Evolutionary conservation across 1,284 basidiomycete genomes (phyloP).

Genomic region (Trametes hirsuta): DNA sequence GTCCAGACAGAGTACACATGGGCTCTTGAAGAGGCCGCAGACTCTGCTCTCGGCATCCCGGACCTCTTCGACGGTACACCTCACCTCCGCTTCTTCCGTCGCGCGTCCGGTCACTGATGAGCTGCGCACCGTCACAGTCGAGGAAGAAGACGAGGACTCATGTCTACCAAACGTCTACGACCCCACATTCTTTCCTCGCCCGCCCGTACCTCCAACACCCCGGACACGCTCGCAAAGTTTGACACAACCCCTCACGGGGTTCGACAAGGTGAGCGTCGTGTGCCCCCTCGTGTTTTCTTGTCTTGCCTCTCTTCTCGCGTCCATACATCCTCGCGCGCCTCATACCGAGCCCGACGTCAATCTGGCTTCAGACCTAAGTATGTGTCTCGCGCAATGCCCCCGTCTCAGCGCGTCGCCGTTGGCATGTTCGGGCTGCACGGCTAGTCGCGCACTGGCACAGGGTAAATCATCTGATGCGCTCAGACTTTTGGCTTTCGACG

Average conservation of each 20-base stretch:
- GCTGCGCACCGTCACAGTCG: constrained; percentile 21
- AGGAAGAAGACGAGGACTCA: constrained; percentile 34
- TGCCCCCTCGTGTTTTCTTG: neutral
- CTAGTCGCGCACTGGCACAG: neutral
- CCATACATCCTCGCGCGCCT: neutral
- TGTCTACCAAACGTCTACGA: constrained; percentile 35
- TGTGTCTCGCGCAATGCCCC: neutral
- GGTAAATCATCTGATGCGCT: constrained; percentile 4
- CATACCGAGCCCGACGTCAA: constrained; percentile 3
- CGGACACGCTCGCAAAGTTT: constrained; percentile 19
- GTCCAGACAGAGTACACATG: constrained; percentile 28
- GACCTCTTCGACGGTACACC: constrained; percentile 30
- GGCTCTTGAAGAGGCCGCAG: constrained; percentile 26
- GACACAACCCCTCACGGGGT: constrained; percentile 9
- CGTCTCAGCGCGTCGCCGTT: constrained; percentile 9
- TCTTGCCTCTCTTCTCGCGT: constrained; percentile 12
- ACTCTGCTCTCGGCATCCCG: constrained; percentile 24
- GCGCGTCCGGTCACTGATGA: constrained; percentile 8
- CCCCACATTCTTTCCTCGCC: constrained; percentile 32
- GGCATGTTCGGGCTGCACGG: constrained; percentile 3
- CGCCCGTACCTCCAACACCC: constrained; percentile 8
- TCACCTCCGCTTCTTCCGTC: neutral
- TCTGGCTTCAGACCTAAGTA: constrained; percentile 5
- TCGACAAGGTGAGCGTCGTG: constrained; percentile 26
- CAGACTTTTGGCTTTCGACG: constrained; percentile 18